phyloP scores from a whole-genome alignment of 1,139 yeast genomes.

The Candida sp. region DNA sequence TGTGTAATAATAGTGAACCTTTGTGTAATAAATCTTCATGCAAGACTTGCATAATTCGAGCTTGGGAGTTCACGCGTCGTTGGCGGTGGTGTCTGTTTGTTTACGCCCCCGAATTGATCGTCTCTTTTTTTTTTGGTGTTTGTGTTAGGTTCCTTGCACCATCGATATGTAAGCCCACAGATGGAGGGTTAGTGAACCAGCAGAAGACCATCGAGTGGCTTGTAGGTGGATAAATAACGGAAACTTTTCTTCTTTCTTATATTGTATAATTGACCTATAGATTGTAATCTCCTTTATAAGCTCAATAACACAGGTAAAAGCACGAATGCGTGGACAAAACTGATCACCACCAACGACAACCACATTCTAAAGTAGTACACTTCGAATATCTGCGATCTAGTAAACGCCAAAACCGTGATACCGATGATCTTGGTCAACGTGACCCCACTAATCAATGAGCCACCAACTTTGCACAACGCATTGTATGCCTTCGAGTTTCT shows the following conservation, averaged over 20 bases:
- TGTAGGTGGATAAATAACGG: neutral
- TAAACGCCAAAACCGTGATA: slow-evolving; percentile 83
- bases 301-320: slow-evolving; percentile 79
- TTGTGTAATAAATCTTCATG: too few relatives aligned
- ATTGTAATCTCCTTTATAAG: slow-evolving; percentile 10
- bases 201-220: too few relatives aligned
- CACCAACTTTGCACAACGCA: slow-evolving; percentile 79
- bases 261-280: neutral
- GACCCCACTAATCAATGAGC: slow-evolving; percentile 89
- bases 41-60: too few relatives aligned
- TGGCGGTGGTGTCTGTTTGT: neutral
- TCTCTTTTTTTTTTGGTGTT: neutral
- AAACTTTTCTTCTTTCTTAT: neutral
- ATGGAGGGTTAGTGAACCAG: too few relatives aligned
- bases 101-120: neutral
- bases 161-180: neutral
- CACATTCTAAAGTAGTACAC: slow-evolving; percentile 96
- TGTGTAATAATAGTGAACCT: too few relatives aligned
- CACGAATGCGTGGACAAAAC: slow-evolving; percentile 78
- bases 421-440: slow-evolving; percentile 91
- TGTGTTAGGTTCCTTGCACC: neutral
- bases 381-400: slow-evolving; percentile 85
- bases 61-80: too few relatives aligned
- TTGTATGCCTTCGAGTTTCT: slow-evolving; percentile 41
- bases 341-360: slow-evolving; percentile 79